Percentiles rank a stretch among this genome's conserved stretches.
Evolutionary conservation across 371 early-diverging fungal species (phyloP).

Genomic region (Apophysomyces variabilis): DNA sequence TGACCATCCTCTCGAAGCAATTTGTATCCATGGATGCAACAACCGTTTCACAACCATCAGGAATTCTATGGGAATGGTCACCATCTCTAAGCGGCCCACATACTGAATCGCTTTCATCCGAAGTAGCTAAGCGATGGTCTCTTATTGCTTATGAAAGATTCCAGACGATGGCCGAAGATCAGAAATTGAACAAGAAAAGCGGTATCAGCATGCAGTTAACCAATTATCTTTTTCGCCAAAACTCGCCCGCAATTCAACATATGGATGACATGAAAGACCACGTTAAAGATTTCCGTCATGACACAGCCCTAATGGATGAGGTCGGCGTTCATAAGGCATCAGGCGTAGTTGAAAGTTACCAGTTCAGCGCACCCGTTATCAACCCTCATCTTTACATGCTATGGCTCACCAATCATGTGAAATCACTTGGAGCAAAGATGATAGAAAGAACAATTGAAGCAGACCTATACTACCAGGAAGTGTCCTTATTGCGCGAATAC

Average conservation of each 20-base stretch:
- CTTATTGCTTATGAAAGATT: neutral
- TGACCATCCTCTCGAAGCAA: neutral
- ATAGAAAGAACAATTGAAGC: slow-evolving; percentile 1
- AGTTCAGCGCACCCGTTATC: neutral
- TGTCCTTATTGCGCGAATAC: neutral
- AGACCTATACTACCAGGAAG: neutral
- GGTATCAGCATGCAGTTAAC: neutral
- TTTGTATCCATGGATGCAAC: neutral
- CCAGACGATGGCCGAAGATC: neutral
- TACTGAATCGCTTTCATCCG: neutral
- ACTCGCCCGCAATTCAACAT: neutral
- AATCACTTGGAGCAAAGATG: neutral
- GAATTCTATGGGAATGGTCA: neutral
- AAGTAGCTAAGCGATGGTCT: slow-evolving; percentile 1
- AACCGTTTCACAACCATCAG: neutral
- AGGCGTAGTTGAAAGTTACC: slow-evolving; percentile 1
- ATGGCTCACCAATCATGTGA: neutral
- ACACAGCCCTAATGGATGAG: neutral
- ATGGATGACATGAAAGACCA: neutral
- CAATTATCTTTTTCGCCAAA: slow-evolving; percentile 5
- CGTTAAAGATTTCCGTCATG: neutral
- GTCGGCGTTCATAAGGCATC: neutral
- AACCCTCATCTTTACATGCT: neutral
- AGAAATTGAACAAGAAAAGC: neutral
- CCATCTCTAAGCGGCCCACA: neutral